Evolutionary conservation across 1,284 basidiomycete genomes (phyloP), one percentile per base, ranked within the genome.

Genomic region (Austroboletus niveus): DNA sequence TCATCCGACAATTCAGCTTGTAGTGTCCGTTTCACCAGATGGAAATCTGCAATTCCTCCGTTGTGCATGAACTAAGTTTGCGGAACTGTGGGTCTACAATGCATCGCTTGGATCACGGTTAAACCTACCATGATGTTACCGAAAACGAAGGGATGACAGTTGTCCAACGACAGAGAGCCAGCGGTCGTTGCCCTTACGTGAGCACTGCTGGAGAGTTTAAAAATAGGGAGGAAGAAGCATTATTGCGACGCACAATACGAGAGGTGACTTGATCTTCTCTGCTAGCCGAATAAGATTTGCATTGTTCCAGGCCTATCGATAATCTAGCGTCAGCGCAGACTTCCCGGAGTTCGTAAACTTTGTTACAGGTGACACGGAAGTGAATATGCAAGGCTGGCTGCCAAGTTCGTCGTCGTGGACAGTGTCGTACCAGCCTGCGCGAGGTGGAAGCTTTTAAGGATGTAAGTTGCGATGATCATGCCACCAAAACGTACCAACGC

Each of bases 321-420:
- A 29, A 29, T 29, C 41, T 14, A 20, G n/a, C 22, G 48, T 56
- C 42, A 65, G 36, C n/a, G 22, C 46, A 41, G 9, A 34, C 35
- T 43, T 34, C 17, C 24, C 7, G 14, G 20, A 31, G 39, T n/a
- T 11, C 11, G 24, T 27, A 14, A 36, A 27, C 15, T 40, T 39
- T 14, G 9, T 43, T 52, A 93, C 92, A 5, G 93, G 95, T 5
- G 93, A 94, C 17, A 97, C 87, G n/a, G 90, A 92, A 47, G 94
- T 98, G 71, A 98, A 98, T 55, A 98, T 91, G 70, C 96, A 98
- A 9, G 95, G 95, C 60, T 92, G 85, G 56, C 78, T 82, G 42
- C 90, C 89, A 31, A 93, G 78, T 65, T 92, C 86, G 61, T 89
- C 82, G 61, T 94, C 90, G 60, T 82, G 81, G 17, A 81, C 77